Evolutionary conservation across 2,329 filamentous ascomycete genomes (phyloP), one percentile per base, ranked within the genome.

Genomic region (Fusarium sp.): DNA sequence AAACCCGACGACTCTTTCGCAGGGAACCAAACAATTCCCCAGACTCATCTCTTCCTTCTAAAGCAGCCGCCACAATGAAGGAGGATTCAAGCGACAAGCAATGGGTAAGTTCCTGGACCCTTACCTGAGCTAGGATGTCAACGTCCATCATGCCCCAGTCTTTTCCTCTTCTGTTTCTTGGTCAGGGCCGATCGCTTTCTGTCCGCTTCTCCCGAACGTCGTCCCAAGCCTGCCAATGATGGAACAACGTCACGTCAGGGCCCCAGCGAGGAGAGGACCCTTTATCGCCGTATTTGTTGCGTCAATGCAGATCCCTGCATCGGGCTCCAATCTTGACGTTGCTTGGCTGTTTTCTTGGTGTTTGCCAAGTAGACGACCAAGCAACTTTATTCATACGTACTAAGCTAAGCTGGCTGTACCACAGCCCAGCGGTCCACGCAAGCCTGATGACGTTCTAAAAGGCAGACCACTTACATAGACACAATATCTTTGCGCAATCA

Each of bases 51-150:
- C 47, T 12, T 18, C 62, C 42, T 41, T 28, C 26, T 47, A 66
- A 58, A 51, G 28, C 50, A 56, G 60, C 55, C 63, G 62, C 57
- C 48, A 68, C 66, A 34, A 78, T 74, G 75, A 72, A 66, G 34
- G 72, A 74, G 30, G 32, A 32, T 75, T 79, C 65, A 77, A 79
- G 64, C 38, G 85, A 87, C 77, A 88, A 88, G 80, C 81, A 86
- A 73, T 87, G 86, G 86, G 86, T 88, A 81, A 78, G 83, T 81
- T 64, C 62, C 56, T 54, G 65, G 65, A 69, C 57, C 66, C 65
- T 52, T 69, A 64, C 45, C 45, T 64, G 65, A 64, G 66, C 51
- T 64, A 69, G 45, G 50, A 38, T 34, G 59, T 72, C 54, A 30
- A 66, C 67, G 56, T 55, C 60, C 47, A 55, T 59, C 58, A 38